Evolutionary conservation across 495 filamentous ascomycete genomes (phyloP).

Genomic region (Letharia columbiana): DNA sequence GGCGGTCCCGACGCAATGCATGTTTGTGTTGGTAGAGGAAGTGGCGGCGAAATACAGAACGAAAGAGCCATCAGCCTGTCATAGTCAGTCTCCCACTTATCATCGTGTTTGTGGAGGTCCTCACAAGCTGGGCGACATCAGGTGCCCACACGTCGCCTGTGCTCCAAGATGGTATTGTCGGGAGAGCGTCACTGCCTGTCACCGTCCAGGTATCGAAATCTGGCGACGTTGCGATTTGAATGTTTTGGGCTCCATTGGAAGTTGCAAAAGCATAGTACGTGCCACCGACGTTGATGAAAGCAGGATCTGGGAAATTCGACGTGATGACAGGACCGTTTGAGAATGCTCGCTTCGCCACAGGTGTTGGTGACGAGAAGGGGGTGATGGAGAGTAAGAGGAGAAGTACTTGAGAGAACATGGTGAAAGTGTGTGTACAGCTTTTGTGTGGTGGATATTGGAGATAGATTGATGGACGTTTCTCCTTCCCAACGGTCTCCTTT

Average conservation of each 20-base stretch:
- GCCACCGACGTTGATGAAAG: slow-evolving; percentile 28
- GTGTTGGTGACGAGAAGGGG: slow-evolving; percentile 10
- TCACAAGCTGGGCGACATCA: slow-evolving; percentile 29
- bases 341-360: slow-evolving; percentile 19
- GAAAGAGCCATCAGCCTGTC: slow-evolving; percentile 29
- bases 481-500: too few relatives aligned
- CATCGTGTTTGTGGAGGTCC: background rate
- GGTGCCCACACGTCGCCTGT: slow-evolving; percentile 40
- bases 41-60: slow-evolving; percentile 38
- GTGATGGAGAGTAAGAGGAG: slow-evolving; percentile 7
- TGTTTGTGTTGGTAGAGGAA: slow-evolving; percentile 22
- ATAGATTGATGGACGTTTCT: too few relatives aligned
- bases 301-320: slow-evolving; percentile 31
- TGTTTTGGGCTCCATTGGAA: slow-evolving; percentile 16
- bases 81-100: background rate
- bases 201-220: slow-evolving; percentile 31
- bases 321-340: slow-evolving; percentile 26
- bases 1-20: slow-evolving; percentile 40
- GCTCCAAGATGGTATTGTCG: slow-evolving; percentile 29
- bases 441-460: background rate
- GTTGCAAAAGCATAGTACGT: slow-evolving; percentile 34
- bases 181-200: slow-evolving; percentile 29
- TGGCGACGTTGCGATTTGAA: slow-evolving; percentile 22
- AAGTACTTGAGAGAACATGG: background rate
- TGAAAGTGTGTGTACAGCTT: background rate